These are phyloP conservation scores for Lumnitzera racemosa DNA, from an alignment of 345 rosid species.

Conservation along the genomic window DNA sequence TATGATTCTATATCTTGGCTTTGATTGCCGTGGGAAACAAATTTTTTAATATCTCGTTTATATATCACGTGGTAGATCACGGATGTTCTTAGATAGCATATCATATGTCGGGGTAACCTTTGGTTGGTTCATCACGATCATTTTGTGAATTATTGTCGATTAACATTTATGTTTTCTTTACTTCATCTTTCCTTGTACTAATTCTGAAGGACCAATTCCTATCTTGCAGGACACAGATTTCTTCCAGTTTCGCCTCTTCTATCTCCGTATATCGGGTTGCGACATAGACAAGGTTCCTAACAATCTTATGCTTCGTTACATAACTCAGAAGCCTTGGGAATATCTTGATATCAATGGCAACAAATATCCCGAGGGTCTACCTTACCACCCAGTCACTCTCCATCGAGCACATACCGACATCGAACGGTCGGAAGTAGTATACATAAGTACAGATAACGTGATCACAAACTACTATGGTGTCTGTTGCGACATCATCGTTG, in stretches of 20 bases:
- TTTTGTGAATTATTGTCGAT: too few species aligned
- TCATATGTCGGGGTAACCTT: too few species aligned
- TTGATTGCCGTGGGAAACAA: too few species aligned
- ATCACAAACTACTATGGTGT: slow-evolving; percentile 3
- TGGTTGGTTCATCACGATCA: too few species aligned
- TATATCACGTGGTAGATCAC: too few species aligned
- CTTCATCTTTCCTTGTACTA: too few species aligned
- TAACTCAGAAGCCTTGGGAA: background rate
- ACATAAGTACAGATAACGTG: background rate
- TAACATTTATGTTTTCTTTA: too few species aligned
- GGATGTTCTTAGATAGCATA: too few species aligned
- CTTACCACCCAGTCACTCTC: background rate
- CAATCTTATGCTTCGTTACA: background rate
- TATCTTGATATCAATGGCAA: slow-evolving; percentile 6
- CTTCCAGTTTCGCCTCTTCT: slow-evolving; percentile 13
- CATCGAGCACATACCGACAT: background rate
- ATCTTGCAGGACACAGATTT: background rate
- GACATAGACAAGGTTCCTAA: background rate
- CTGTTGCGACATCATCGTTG: background rate
- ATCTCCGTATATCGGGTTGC: slow-evolving; percentile 1
- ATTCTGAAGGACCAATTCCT: too few species aligned
- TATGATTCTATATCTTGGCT: too few species aligned
- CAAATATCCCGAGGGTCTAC: background rate
- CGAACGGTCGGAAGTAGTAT: background rate
- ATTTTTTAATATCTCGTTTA: too few species aligned